phyloP scores from a whole-genome alignment of 345 rosid genomes.

The Iberis pinnata region DNA sequence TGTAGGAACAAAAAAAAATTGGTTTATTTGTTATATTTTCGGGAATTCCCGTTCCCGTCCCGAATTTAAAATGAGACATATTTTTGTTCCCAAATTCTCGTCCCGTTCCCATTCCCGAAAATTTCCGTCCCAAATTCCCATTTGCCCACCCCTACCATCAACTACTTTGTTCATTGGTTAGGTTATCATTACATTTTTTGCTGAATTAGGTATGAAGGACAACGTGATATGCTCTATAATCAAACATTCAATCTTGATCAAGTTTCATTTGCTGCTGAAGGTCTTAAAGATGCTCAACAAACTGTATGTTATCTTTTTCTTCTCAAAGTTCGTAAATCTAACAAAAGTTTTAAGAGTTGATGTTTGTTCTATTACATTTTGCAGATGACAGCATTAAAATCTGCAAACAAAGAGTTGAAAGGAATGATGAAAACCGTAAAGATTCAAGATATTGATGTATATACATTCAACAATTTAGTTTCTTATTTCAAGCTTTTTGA shows the following conservation, averaged over 20 bases:
- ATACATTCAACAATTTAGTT: constrained; percentile 13
- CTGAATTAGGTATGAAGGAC: constrained; percentile 85
- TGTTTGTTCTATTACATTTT: too few relatives aligned
- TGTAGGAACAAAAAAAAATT: too few relatives aligned
- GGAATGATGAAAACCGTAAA: constrained; percentile 99
- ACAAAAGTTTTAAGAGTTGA: too few relatives aligned
- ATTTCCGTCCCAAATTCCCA: too few relatives aligned
- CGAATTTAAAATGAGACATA: too few relatives aligned
- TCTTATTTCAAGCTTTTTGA: not conserved
- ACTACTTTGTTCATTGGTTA: too few relatives aligned
- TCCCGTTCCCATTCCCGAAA: too few relatives aligned
- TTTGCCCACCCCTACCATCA: too few relatives aligned
- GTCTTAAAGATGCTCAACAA: constrained; percentile 95
- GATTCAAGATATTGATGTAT: constrained; percentile 87
- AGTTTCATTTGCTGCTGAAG: constrained; percentile 93
- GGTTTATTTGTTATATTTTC: too few relatives aligned
- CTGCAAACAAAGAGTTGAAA: constrained; percentile 95
- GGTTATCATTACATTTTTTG: not conserved
- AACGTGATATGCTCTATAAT: constrained; percentile 93
- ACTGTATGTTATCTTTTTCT: constrained; percentile 45
- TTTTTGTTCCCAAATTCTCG: too few relatives aligned
- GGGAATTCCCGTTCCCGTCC: too few relatives aligned
- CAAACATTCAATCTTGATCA: constrained; percentile 98
- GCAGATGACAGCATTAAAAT: constrained; percentile 84
- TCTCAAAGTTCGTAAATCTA: not conserved